Conservation (phyloP, 1,284 basidiomycete species). For the Apiotrichum porosum region DNA sequence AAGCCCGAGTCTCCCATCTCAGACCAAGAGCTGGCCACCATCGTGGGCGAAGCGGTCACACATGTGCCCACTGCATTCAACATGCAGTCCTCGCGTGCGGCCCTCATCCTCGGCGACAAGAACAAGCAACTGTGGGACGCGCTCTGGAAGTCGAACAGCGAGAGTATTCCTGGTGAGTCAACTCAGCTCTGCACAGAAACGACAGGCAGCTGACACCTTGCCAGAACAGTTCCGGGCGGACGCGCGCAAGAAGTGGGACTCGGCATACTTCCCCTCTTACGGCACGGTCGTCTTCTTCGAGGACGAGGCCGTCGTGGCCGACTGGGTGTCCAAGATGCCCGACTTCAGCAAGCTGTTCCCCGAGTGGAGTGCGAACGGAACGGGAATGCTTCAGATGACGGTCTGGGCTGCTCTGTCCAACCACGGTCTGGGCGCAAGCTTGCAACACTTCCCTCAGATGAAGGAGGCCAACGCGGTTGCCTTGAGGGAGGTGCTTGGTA, state of each 20-base stretch:
- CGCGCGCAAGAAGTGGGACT: slow-evolving; percentile 11
- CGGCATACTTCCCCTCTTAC: slow-evolving; percentile 43
- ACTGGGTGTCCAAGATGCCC: slow-evolving; percentile 48
- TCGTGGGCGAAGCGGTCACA: slow-evolving; percentile 49
- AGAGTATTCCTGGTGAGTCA: too few relatives aligned
- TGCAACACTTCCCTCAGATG: slow-evolving; percentile 46
- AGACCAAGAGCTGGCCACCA: slow-evolving; percentile 43
- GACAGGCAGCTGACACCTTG: slow-evolving; percentile 10
- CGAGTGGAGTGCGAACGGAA: slow-evolving; percentile 30
- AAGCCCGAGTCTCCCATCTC: slow-evolving; percentile 43
- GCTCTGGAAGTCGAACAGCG: slow-evolving; percentile 18
- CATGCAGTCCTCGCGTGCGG: slow-evolving; percentile 49
- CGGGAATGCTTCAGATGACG: slow-evolving; percentile 48
- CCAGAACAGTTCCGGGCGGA: slow-evolving; percentile 25
- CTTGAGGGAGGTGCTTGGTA: slow-evolving; percentile 37
- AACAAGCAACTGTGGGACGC: slow-evolving; percentile 50
- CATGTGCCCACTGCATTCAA: slow-evolving; percentile 50
- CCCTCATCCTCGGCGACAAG: slow-evolving; percentile 48
- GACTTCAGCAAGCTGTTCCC: slow-evolving; percentile 28
- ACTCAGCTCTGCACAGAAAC: too few relatives aligned
- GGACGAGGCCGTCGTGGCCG: slow-evolving; percentile 47
- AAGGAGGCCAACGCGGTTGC: slow-evolving; percentile 27
- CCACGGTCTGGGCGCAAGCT: slow-evolving; percentile 51
- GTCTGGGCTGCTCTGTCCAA: slow-evolving; percentile 51
- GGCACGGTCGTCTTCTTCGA: slow-evolving; percentile 53